Evolutionary conservation across 225 moss, liverwort and hornwort genomes (phyloP), one percentile per base, ranked within the genome.

Genomic region (Thuidium tamariscinum): DNA sequence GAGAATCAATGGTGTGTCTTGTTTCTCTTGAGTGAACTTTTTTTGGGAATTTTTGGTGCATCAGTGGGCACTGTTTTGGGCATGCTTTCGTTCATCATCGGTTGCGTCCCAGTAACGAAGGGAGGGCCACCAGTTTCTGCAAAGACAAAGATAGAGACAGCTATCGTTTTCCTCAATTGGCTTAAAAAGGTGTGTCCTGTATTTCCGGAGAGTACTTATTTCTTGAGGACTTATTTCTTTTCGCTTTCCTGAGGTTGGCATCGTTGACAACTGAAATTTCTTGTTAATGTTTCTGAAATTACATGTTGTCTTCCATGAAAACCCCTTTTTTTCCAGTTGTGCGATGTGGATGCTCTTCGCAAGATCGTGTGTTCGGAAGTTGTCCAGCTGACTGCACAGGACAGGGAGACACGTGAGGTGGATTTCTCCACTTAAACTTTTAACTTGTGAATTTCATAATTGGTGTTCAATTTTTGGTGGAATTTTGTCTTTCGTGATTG

Each of bases 341-440:
- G 96, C 92, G 90, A 94, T 32, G 95, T 97, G 89, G 93, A 92
- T 85, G 95, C 94, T 72, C 89, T 99, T 32, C 97, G 98, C 78
- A 89, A 92, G 83, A 90, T 99, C 64, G 89, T 99, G 61, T 96
- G 95, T 80, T 91, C 86, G 74, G 96, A 95, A 86, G 90, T 94
- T 82, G 88, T 94, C 41, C 69, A 57, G 79, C 69, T 78, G 80
- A 85, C 75, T 76, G 65, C 85, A 72, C 67, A 74, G 66, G 89
- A 89, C 66, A 90, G 42, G 69, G 91, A 84, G 71, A 84, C 87
- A 36, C 49, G 16, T 55, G 90, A 91, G 91, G 93, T 93, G 74
- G 65, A 46, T 57, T 89, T 13, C 48, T 89, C 20, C 60, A 59
- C 72, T 57, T 48, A 57, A 81, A 57, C 52, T 54, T 75, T 42